Evolutionary conservation across 2,329 filamentous ascomycete species (phyloP).

Genomic region (Ophiosphaerella korrae): DNA sequence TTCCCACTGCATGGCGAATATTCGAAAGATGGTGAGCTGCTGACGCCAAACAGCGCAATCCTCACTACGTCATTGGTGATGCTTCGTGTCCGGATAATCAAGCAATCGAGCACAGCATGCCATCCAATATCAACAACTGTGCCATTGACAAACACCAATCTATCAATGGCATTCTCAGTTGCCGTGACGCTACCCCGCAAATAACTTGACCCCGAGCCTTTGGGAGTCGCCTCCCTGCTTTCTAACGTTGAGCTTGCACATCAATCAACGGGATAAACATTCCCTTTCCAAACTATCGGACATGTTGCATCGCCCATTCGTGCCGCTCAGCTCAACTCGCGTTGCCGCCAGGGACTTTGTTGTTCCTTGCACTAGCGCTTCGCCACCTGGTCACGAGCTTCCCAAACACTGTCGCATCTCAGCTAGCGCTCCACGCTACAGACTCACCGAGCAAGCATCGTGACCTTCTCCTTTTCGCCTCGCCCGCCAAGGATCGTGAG

Average conservation of each 20-base stretch:
- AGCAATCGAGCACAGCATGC: slow-evolving; percentile 1
- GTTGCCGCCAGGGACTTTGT: slow-evolving; percentile 13
- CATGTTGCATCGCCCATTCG: slow-evolving; percentile 10
- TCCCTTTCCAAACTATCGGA: slow-evolving; percentile 19
- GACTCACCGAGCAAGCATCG: slow-evolving; percentile 35
- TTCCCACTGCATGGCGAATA: background rate
- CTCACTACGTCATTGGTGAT: background rate
- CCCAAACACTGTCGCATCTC: slow-evolving; percentile 28
- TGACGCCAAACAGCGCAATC: background rate
- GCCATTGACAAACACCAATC: slow-evolving; percentile 4
- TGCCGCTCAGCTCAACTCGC: slow-evolving; percentile 25
- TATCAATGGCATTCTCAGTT: slow-evolving; percentile 18
- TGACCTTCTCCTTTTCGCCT: slow-evolving; percentile 37
- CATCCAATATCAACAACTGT: slow-evolving; percentile 1
- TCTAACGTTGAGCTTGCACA: slow-evolving; percentile 14
- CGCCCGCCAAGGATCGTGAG: slow-evolving; percentile 18
- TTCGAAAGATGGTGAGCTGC: slow-evolving; percentile 1
- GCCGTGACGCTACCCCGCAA: slow-evolving; percentile 44
- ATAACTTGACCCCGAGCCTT: slow-evolving; percentile 26
- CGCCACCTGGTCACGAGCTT: slow-evolving; percentile 27
- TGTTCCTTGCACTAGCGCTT: slow-evolving; percentile 18
- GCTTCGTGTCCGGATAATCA: slow-evolving; percentile 1
- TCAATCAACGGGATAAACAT: slow-evolving; percentile 17
- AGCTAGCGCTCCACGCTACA: slow-evolving; percentile 31
- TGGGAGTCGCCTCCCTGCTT: slow-evolving; percentile 11